Evolutionary conservation across 257 asterid genomes (phyloP).

Genomic region (Ilex aquifolium): DNA sequence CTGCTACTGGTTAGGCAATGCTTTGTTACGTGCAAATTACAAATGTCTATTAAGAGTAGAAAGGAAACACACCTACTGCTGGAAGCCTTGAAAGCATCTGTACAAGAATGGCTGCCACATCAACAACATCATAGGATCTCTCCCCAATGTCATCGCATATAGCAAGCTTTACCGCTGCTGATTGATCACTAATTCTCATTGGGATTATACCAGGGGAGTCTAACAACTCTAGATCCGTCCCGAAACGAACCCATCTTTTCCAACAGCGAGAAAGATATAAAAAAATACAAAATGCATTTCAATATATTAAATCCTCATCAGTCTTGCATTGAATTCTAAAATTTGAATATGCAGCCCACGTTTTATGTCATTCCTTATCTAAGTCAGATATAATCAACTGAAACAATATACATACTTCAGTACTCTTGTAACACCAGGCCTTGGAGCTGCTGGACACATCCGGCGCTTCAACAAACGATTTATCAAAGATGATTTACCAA

Average conservation of each 20-base stretch:
- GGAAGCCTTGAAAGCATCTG: slow-evolving; percentile 80
- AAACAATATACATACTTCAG: slow-evolving; percentile 53
- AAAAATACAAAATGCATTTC: neutral
- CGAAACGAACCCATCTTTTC: slow-evolving; percentile 87
- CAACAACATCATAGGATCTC: slow-evolving; percentile 71
- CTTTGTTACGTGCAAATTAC: neutral
- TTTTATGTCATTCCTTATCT: neutral
- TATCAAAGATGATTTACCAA: slow-evolving; percentile 92
- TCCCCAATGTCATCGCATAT: slow-evolving; percentile 97
- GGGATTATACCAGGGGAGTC: slow-evolving; percentile 97
- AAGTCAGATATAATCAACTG: slow-evolving; percentile 1
- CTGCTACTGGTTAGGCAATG: neutral
- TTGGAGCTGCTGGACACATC: slow-evolving; percentile 97
- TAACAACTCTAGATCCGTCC: slow-evolving; percentile 73
- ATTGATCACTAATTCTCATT: slow-evolving; percentile 87
- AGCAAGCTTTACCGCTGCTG: slow-evolving; percentile 91
- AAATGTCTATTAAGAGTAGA: neutral
- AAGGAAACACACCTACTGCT: slow-evolving; percentile 47
- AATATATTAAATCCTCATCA: too few species aligned
- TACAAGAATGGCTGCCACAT: slow-evolving; percentile 85
- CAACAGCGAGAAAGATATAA: slow-evolving; percentile 11
- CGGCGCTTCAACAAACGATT: slow-evolving; percentile 94
- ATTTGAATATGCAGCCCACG: too few species aligned
- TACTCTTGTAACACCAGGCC: slow-evolving; percentile 96
- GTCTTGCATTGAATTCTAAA: too few species aligned